These are phyloP conservation scores for Santalum album DNA, from an alignment of 164 flowering plant species.

Conservation along the genomic window DNA sequence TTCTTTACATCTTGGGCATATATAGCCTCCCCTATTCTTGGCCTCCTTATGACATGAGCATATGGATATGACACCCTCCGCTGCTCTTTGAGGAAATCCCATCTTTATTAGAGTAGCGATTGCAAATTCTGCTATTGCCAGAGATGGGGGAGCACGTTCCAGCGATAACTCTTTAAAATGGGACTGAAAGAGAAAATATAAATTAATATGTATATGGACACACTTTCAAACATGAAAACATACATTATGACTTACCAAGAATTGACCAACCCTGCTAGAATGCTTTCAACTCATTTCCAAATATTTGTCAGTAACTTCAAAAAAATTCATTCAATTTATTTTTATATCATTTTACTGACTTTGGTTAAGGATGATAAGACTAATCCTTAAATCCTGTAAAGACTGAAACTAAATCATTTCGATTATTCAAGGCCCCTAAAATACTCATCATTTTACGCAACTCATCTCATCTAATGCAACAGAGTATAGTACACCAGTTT, in stretches of 20 bases:
- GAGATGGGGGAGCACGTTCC: conserved; percentile 97
- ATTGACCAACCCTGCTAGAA: no score
- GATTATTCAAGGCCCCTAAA: no score
- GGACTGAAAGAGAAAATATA: conserved; percentile 31
- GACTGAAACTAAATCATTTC: no score
- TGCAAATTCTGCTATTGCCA: conserved; percentile 94
- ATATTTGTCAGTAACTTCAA: no score
- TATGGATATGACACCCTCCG: conserved; percentile 81
- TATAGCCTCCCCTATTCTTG: conserved; percentile 85
- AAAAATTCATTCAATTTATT: no score
- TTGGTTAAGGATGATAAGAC: no score
- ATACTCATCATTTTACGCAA: background rate
- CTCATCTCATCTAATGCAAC: conserved; percentile 90
- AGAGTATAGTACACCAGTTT: conserved; percentile 82
- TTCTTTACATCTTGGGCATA: conserved; percentile 94
- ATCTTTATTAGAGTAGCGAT: conserved; percentile 79
- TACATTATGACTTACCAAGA: no score
- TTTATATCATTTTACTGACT: no score
- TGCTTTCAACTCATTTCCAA: no score
- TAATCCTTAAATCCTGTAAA: no score
- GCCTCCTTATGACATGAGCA: conserved; percentile 92
- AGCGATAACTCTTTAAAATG: conserved; percentile 76
- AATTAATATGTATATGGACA: background rate
- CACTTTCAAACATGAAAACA: background rate
- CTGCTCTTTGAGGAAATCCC: conserved; percentile 98